Conservation (phyloP, 192 early-diverging fungal species). For the Coemansia sp. region DNA sequence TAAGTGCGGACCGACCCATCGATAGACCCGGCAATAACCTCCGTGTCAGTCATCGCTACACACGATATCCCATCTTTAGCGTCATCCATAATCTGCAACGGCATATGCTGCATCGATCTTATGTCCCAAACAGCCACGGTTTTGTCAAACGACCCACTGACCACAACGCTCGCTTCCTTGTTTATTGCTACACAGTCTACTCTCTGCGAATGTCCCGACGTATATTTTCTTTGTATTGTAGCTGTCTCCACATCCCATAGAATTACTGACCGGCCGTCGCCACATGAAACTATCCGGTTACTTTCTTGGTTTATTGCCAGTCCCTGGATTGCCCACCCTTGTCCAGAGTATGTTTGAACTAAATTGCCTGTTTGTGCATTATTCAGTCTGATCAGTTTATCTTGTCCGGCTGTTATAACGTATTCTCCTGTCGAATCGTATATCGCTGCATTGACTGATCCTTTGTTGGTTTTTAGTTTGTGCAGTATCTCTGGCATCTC, state of each 20-base stretch:
- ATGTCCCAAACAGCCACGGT: conserved; percentile 57
- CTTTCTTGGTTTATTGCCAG: conserved; percentile 57
- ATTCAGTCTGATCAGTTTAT: conserved; percentile 71
- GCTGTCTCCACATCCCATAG: conserved; percentile 87
- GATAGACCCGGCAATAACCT: conserved; percentile 81
- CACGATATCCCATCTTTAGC: conserved; percentile 86
- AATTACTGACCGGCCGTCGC: conserved; percentile 78
- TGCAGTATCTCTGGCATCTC: conserved; percentile 22
- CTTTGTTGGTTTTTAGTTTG: conserved; percentile 63
- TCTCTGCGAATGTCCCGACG: conserved; percentile 75
- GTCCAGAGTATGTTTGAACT: conserved; percentile 80
- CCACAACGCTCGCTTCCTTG: conserved; percentile 71
- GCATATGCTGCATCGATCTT: conserved; percentile 45
- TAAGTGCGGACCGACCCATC: conserved; percentile 84
- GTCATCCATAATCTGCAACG: conserved; percentile 83
- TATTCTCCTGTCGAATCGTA: conserved; percentile 82
- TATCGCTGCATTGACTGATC: conserved; percentile 66
- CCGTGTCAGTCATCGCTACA: conserved; percentile 66
- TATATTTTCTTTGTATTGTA: conserved; percentile 68
- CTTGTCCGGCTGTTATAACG: conserved; percentile 76
- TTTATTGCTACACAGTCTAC: conserved; percentile 87
- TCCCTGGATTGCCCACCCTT: conserved; percentile 80
- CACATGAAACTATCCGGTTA: conserved; percentile 74
- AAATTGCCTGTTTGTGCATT: conserved; percentile 67
- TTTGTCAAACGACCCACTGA: conserved; percentile 74